Base-by-base conservation (phyloP, 2,329 filamentous ascomycete genomes). In the Pseudopithomyces chartarum region DNA sequence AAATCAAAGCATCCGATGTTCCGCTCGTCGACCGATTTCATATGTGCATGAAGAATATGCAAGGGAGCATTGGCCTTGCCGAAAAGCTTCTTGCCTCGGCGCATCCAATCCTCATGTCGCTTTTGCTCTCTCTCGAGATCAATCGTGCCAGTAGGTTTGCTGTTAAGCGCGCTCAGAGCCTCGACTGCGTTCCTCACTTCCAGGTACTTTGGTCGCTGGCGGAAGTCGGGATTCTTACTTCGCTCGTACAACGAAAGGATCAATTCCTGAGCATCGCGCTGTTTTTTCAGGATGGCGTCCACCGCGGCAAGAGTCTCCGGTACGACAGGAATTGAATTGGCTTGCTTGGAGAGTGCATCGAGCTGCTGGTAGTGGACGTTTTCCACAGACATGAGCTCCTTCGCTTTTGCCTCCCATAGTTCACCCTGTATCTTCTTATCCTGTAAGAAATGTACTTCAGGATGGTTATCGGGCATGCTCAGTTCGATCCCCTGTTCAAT, bases 61-160 rank as follows among this genome's bases (percentile, higher is more conserved):
- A 99, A 81, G 1, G 95, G 95, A 1, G 95, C 95, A 72, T 99
- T 99, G 1, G 95, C 95, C 76, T 99, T 99, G 51, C 95, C 95
- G 70, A 99, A 99, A 0, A 99, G 79, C 74, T 97, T 97, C 79
- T 99, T 99, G 49, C 95, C 95, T 69, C 92, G 92, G 32, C 95
- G 86, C 94, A 99, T 99, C 95, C 95, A 99, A 74, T 99, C 95
- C 73, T 99, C 95, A 64, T 98, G 95, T 7, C 91, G 87, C 72
- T 95, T 96, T 63, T 95, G 90, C 74, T 98, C 92, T 62, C 92
- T 93, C 71, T 99, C 95, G 4, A 99, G 84, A 68, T 99, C 95
- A 33, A 96, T 84, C 0, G 94, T 96, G 2, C 95, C 95, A 39
- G 85, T 86, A 0, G 95, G 95, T 71, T 97, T 97, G 61, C 92